Conservation (phyloP, 2,329 filamentous ascomycete species). For the Fusarium sp. region DNA sequence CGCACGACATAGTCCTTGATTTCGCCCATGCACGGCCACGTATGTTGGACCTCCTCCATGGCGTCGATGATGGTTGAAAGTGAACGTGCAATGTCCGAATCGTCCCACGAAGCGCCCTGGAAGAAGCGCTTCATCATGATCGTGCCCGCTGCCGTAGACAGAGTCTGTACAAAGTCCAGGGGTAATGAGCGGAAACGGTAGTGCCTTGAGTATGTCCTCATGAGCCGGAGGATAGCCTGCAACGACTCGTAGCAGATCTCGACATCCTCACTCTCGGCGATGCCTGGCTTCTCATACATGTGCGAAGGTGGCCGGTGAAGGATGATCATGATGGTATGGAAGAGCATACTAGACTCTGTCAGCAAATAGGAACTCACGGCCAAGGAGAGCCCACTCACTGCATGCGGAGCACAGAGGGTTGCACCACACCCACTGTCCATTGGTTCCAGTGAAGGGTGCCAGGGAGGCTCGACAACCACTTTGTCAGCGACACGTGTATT, state of each 20-base stretch:
- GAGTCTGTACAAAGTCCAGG: slow-evolving; percentile 61
- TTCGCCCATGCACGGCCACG: slow-evolving; percentile 59
- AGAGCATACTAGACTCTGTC: slow-evolving; percentile 53
- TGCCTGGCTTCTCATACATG: slow-evolving; percentile 54
- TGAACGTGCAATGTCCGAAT: slow-evolving; percentile 60
- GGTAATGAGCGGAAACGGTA: slow-evolving; percentile 59
- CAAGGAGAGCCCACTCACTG: slow-evolving; percentile 50
- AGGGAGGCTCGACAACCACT: slow-evolving; percentile 60
- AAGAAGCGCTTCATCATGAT: slow-evolving; percentile 61
- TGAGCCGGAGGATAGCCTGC: slow-evolving; percentile 57
- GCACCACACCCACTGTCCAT: slow-evolving; percentile 61
- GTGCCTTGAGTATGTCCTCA: slow-evolving; percentile 57
- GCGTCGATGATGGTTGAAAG: slow-evolving; percentile 62
- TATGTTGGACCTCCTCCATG: slow-evolving; percentile 64
- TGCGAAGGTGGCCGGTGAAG: slow-evolving; percentile 61
- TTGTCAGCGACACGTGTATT: slow-evolving; percentile 60
- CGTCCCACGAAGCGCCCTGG: slow-evolving; percentile 53
- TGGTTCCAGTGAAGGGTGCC: slow-evolving; percentile 63
- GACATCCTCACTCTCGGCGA: slow-evolving; percentile 58
- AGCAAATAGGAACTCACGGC: slow-evolving; percentile 9
- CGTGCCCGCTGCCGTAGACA: slow-evolving; percentile 60
- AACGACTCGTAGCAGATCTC: slow-evolving; percentile 64
- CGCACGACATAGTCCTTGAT: slow-evolving; percentile 52
- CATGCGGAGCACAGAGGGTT: slow-evolving; percentile 59
- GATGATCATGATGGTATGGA: slow-evolving; percentile 64